phyloP scores from a whole-genome alignment of 2,329 filamentous ascomycete genomes.

The Hypomyces perniciosus region DNA sequence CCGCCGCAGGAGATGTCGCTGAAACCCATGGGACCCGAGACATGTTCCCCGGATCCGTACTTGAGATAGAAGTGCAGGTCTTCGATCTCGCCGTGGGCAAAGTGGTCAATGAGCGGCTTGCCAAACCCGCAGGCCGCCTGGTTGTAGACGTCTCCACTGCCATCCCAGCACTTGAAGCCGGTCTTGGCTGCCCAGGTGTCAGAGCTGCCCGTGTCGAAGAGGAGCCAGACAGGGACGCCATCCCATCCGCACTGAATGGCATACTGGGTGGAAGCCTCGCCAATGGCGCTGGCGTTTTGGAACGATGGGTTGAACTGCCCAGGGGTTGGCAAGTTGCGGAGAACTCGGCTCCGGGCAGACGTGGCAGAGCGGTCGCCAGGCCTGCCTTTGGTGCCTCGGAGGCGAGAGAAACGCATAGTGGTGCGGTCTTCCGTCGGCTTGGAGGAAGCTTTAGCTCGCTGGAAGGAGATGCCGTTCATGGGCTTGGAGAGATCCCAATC shows the following conservation, averaged over 20 bases:
- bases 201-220: slow-evolving; percentile 46
- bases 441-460: slow-evolving; percentile 25
- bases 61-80: slow-evolving; percentile 40
- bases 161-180: slow-evolving; percentile 37
- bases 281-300: slow-evolving; percentile 35
- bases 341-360: slow-evolving; percentile 23
- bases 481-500: slow-evolving; percentile 30
- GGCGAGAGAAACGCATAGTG: slow-evolving; percentile 27
- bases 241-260: slow-evolving; percentile 37
- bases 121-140: slow-evolving; percentile 38
- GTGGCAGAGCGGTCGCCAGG: slow-evolving; percentile 21
- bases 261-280: slow-evolving; percentile 36
- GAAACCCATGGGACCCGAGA: slow-evolving; percentile 42
- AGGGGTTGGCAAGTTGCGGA: slow-evolving; percentile 11
- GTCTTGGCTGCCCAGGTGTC: slow-evolving; percentile 44
- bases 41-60: slow-evolving; percentile 44
- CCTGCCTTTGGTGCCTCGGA: slow-evolving; percentile 25
- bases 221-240: slow-evolving; percentile 32
- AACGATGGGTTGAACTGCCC: slow-evolving; percentile 18
- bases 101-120: slow-evolving; percentile 30
- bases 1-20: slow-evolving; percentile 42
- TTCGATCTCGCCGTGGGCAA: slow-evolving; percentile 33
- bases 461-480: slow-evolving; percentile 34
- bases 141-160: slow-evolving; percentile 24
- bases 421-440: slow-evolving; percentile 23